phyloP scores from a whole-genome alignment of 768 basidiomycete genomes.

The Cystobasidium onofrii region DNA sequence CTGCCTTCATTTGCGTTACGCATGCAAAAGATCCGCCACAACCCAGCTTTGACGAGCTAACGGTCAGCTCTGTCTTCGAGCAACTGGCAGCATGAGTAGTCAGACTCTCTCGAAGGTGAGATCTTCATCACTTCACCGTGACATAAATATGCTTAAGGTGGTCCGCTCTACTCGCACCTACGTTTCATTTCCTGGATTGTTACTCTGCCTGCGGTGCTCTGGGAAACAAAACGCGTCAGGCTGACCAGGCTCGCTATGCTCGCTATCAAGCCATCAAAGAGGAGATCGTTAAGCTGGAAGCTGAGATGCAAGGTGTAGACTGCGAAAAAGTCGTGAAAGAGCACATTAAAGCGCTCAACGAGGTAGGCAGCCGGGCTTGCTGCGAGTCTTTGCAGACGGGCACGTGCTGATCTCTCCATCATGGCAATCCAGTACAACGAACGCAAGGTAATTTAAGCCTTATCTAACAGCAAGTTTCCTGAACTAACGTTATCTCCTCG shows the following conservation, averaged over 20 bases:
- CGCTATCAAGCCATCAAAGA: conserved; percentile 1
- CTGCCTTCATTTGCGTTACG: too few relatives aligned
- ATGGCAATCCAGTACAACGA: conserved; percentile 46
- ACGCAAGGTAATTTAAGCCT: conserved; percentile 39
- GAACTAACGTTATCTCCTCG: too few relatives aligned
- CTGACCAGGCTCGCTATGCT: conserved; percentile 14
- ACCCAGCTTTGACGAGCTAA: background rate
- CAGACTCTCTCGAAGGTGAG: background rate
- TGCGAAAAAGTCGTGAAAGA: conserved; percentile 16
- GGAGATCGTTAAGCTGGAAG: conserved; percentile 29
- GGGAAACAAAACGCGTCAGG: background rate
- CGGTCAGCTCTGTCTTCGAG: background rate
- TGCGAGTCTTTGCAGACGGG: background rate
- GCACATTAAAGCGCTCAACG: conserved; percentile 8
- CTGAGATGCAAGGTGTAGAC: conserved; percentile 27
- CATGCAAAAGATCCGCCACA: too few relatives aligned
- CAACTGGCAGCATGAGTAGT: background rate
- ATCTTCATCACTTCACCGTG: too few relatives aligned
- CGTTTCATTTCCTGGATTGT: too few relatives aligned
- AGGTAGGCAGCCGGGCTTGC: background rate
- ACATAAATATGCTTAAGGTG: too few relatives aligned
- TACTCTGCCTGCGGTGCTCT: background rate
- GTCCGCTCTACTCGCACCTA: too few relatives aligned
- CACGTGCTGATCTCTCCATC: conserved; percentile 42
- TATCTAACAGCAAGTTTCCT: too few relatives aligned